Evolutionary conservation across 2,329 filamentous ascomycete species (phyloP), one percentile per base, ranked within the genome.

Genomic region (Ceratocystis cubensis): DNA sequence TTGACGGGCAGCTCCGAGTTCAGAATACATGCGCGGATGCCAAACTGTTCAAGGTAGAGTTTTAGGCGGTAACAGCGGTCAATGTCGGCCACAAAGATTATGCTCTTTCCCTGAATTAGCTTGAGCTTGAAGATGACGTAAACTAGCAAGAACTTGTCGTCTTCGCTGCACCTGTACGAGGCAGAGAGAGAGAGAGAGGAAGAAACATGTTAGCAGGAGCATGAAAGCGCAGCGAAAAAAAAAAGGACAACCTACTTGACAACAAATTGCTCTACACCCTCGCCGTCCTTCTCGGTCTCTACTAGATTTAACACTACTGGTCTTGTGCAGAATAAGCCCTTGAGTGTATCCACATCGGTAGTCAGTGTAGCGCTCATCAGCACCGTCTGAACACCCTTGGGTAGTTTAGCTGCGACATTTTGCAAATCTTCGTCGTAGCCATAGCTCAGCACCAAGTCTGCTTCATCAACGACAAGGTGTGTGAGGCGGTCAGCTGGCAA

Each of bases 1-100:
- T 96, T 96, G 70, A 97, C 87, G 0, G 94, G 94, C 45, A 99
- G 78, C 73, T 99, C 93, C 0, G 91, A 94, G 77, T 99, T 99
- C 50, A 99, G 78, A 33, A 96, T 89, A 75, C 90, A 96, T 72
- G 89, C 93, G 74, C 91, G 88, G 73, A 96, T 93, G 61, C 91
- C 92, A 73, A 99, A 99, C 74, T 99, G 94, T 76, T 99, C 94
- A 64, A 99, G 83, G 74, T 94, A 99, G 6, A 99, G 82, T 76
- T 96, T 96, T 28, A 99, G 78, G 45, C 94, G 84, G 76, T 99
- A 99, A 72, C 89, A 96, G 70, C 81, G 78, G 76, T 96, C 92
- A 65, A 96, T 88, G 71, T 96, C 91, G 33, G 85, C 87, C 5
- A 96, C 91, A 68, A 83, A 83, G 57, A 83, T 79, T 69, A 83